Conservation (phyloP, 1,284 basidiomycete genomes). For the Cutaneotrichosporon cavernicola region DNA sequence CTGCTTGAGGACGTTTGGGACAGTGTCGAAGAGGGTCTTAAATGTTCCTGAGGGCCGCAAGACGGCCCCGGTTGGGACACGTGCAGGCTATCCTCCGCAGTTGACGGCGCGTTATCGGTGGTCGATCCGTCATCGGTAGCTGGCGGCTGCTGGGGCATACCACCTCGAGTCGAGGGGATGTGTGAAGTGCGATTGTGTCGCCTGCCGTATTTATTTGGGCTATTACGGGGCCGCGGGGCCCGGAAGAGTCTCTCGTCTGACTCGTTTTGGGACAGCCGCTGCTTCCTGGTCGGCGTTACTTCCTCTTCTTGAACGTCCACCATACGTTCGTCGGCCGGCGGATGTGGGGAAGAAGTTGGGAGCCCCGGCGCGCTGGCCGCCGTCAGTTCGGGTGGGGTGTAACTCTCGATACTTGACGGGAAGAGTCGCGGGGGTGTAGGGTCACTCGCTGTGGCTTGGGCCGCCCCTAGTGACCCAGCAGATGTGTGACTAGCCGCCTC, state of each 20-base stretch:
- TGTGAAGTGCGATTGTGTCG: not conserved
- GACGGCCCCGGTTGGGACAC: not conserved
- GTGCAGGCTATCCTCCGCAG: not conserved
- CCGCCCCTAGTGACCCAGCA: not conserved
- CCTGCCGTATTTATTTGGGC: conserved; percentile 11
- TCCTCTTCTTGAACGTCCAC: not conserved
- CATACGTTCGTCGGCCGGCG: not conserved
- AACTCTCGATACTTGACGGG: not conserved
- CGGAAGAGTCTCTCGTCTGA: not conserved
- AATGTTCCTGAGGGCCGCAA: not conserved
- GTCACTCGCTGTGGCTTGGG: not conserved
- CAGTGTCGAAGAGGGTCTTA: not conserved
- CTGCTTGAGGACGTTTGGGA: conserved; percentile 15
- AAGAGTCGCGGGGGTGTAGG: not conserved
- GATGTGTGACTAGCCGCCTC: not conserved
- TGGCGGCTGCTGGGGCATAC: not conserved
- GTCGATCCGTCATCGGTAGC: not conserved
- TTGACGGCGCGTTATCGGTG: not conserved
- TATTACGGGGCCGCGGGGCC: not conserved
- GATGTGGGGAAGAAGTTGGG: not conserved
- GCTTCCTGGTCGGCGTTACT: not conserved
- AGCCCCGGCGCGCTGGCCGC: not conserved
- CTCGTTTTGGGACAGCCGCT: not conserved
- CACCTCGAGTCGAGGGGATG: conserved; percentile 1
- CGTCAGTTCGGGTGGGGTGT: not conserved